Conservation (phyloP, 2,329 filamentous ascomycete genomes). For the Cercospora zeina region DNA sequence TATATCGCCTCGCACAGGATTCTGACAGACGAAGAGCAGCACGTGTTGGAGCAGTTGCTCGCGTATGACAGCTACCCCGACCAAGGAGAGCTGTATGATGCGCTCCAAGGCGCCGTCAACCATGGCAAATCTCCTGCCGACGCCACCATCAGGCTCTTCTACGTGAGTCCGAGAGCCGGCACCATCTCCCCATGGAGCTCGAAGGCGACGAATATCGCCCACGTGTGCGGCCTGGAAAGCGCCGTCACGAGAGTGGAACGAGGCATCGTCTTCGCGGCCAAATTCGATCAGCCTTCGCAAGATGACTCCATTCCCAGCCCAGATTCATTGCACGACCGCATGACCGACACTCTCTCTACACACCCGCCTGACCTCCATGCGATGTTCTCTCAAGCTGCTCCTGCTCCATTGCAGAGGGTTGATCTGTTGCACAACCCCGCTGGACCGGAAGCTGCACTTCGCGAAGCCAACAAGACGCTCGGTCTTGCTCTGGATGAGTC, state of each 20-base stretch:
- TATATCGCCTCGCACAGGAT: conserved; percentile 50
- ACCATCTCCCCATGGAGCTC: conserved; percentile 96
- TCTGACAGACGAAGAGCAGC: conserved; percentile 49
- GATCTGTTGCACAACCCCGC: conserved; percentile 54
- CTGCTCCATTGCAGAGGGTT: conserved; percentile 69
- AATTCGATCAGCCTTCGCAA: conserved; percentile 54
- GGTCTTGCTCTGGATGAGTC: conserved; percentile 83
- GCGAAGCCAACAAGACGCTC: conserved; percentile 78
- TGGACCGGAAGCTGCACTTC: conserved; percentile 71
- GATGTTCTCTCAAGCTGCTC: conserved; percentile 75
- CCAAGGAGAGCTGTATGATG: conserved; percentile 48
- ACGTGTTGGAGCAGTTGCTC: conserved; percentile 60
- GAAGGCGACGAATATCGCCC: conserved; percentile 88
- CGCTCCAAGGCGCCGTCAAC: conserved; percentile 49
- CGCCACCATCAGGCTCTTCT: conserved; percentile 59
- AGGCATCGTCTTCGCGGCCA: conserved; percentile 73
- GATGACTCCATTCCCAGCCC: conserved; percentile 59
- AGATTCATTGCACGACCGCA: conserved; percentile 83
- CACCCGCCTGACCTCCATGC: conserved; percentile 66
- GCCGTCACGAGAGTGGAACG: conserved; percentile 79
- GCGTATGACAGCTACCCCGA: conserved; percentile 59
- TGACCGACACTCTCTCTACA: conserved; percentile 81
- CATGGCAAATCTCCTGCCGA: conserved; percentile 54
- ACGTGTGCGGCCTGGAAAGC: conserved; percentile 79
- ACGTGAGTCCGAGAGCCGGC: conserved; percentile 75